phyloP scores from a whole-genome alignment of 2,329 filamentous ascomycete species.

The Drechslera avenae region DNA sequence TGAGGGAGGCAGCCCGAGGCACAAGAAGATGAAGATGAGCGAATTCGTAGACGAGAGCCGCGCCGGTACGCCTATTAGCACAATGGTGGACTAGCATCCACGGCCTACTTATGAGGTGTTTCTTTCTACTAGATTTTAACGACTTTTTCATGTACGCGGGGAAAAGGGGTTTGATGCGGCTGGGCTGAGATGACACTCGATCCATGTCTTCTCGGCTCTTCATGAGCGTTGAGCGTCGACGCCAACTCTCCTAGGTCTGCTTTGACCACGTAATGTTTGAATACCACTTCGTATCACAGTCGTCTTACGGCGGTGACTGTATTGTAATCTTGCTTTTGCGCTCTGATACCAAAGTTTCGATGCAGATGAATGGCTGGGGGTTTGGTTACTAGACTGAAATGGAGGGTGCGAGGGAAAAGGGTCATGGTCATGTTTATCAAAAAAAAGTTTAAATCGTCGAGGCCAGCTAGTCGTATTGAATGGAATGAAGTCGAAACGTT shows the following conservation, averaged over 20 bases:
- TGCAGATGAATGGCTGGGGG: slow-evolving; percentile 7
- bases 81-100: slow-evolving; percentile 35
- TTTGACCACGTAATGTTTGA: slow-evolving; percentile 45
- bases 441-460: slow-evolving; percentile 23
- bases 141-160: slow-evolving; percentile 17
- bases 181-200: slow-evolving; percentile 13
- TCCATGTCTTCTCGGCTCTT: slow-evolving; percentile 8
- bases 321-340: slow-evolving; percentile 33
- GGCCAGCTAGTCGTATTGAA: not conserved
- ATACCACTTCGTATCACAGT: slow-evolving; percentile 29
- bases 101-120: slow-evolving; percentile 1
- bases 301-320: slow-evolving; percentile 20
- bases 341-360: slow-evolving; percentile 32
- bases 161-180: slow-evolving; percentile 13
- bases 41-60: slow-evolving; percentile 58
- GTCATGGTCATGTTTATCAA: slow-evolving; percentile 18
- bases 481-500: slow-evolving; percentile 7
- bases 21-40: slow-evolving; percentile 63
- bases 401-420: slow-evolving; percentile 4
- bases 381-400: slow-evolving; percentile 1
- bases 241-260: slow-evolving; percentile 32
- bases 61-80: slow-evolving; percentile 42
- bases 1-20: slow-evolving; percentile 53
- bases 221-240: slow-evolving; percentile 29
- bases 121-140: slow-evolving; percentile 18